phyloP scores from a whole-genome alignment of 1,284 basidiomycete species.

The Lignosus rhinocerotis region DNA sequence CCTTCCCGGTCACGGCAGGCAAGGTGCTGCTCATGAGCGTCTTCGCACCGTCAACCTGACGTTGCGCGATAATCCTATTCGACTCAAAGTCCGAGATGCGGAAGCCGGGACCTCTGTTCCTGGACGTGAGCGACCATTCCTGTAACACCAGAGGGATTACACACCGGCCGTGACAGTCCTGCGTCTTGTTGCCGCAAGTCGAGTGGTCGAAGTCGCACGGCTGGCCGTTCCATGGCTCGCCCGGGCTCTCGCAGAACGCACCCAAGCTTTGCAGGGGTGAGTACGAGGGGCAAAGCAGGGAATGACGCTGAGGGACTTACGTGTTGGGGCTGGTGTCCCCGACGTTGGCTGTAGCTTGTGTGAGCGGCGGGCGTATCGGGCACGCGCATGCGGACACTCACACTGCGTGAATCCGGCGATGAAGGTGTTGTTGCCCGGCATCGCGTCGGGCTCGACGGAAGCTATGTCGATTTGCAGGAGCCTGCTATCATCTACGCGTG shows the following conservation, averaged over 20 bases:
- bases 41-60: slow-evolving; percentile 66
- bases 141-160: slow-evolving; percentile 22
- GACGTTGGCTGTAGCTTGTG: slow-evolving; percentile 56
- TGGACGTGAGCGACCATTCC: neutral
- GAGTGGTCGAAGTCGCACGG: slow-evolving; percentile 67
- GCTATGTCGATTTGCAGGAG: slow-evolving; percentile 37
- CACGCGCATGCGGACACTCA: slow-evolving; percentile 29
- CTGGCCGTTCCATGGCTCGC: slow-evolving; percentile 63
- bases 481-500: neutral
- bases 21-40: slow-evolving; percentile 54
- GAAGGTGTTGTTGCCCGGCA: slow-evolving; percentile 71
- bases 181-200: slow-evolving; percentile 68
- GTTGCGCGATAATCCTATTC: slow-evolving; percentile 66
- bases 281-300: neutral
- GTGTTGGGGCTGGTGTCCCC: slow-evolving; percentile 80
- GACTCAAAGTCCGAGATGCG: slow-evolving; percentile 71
- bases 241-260: slow-evolving; percentile 77
- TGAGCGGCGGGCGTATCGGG: neutral
- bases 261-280: slow-evolving; percentile 35
- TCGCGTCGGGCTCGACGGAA: slow-evolving; percentile 57
- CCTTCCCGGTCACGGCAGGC: slow-evolving; percentile 51
- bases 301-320: slow-evolving; percentile 40
- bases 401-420: slow-evolving; percentile 78
- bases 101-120: slow-evolving; percentile 67
- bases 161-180: slow-evolving; percentile 73